phyloP scores from a whole-genome alignment of 805 yeast species.

The Danielia reshetovae region DNA sequence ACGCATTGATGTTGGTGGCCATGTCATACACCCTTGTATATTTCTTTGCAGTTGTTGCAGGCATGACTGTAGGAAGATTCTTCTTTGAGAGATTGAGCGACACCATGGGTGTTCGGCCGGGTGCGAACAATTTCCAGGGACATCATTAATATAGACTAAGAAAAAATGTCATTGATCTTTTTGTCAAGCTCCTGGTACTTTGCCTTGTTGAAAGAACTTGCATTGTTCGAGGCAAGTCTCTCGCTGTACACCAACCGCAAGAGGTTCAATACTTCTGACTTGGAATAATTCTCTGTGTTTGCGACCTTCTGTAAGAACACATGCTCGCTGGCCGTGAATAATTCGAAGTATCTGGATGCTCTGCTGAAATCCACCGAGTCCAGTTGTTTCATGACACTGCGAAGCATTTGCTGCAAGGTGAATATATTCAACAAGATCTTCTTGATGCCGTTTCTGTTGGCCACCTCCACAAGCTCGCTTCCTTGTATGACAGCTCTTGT shows the following conservation, averaged over 20 bases:
- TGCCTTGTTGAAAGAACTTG: constrained; percentile 34
- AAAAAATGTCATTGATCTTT: constrained; percentile 18
- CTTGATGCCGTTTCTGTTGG: constrained; percentile 58
- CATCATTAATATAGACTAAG: constrained; percentile 4
- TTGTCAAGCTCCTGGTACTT: constrained; percentile 34
- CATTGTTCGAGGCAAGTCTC: constrained; percentile 36
- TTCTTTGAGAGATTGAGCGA: constrained; percentile 58
- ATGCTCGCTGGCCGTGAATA: constrained; percentile 48
- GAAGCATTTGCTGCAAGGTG: constrained; percentile 65
- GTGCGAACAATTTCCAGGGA: constrained; percentile 14
- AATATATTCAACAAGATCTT: constrained; percentile 57
- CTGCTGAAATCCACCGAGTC: constrained; percentile 50
- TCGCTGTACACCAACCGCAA: constrained; percentile 50
- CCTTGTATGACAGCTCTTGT: constrained; percentile 51
- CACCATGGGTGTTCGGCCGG: constrained; percentile 32
- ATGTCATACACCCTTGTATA: constrained; percentile 67
- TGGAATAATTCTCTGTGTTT: constrained; percentile 33
- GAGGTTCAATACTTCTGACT: constrained; percentile 47
- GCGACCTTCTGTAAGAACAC: constrained; percentile 39
- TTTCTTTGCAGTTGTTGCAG: constrained; percentile 69
- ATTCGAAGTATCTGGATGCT: constrained; percentile 53
- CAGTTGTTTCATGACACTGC: constrained; percentile 51
- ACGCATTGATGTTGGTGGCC: constrained; percentile 73
- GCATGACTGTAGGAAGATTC: constrained; percentile 67
- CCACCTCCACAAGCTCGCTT: constrained; percentile 44